phyloP scores from a whole-genome alignment of 495 filamentous ascomycete genomes.

The Xylaria intraflava region DNA sequence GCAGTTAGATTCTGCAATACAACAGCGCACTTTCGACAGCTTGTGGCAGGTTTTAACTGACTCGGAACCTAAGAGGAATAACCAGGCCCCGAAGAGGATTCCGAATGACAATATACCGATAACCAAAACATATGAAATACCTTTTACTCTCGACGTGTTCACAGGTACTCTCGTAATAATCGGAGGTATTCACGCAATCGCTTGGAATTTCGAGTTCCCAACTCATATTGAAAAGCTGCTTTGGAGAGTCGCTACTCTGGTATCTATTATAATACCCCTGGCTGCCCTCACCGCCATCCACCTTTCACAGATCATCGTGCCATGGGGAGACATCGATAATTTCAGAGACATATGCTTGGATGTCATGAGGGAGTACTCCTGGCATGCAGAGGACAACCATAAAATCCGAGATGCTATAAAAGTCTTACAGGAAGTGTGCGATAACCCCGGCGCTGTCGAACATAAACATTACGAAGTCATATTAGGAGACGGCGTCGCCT shows the following conservation, averaged over 20 bases:
- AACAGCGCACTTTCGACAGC: not conserved
- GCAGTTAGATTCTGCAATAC: not conserved
- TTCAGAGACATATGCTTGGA: not conserved
- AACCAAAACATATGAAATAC: not conserved
- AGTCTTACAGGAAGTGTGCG: not conserved
- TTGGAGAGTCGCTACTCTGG: constrained; percentile 23
- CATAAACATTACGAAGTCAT: not conserved
- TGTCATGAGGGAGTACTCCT: constrained; percentile 6
- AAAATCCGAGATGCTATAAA: not conserved
- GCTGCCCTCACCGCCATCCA: not conserved
- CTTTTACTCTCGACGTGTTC: constrained; percentile 1
- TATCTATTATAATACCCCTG: not conserved
- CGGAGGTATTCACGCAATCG: constrained; percentile 29
- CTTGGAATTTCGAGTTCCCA: constrained; percentile 38
- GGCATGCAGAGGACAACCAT: not conserved
- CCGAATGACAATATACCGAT: constrained; percentile 3
- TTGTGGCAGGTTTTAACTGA: not conserved
- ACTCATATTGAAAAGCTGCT: constrained; percentile 25
- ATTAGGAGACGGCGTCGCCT: not conserved
- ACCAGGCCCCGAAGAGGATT: not conserved
- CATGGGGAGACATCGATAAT: not conserved
- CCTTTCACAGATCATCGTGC: not conserved
- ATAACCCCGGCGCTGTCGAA: not conserved
- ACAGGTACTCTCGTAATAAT: constrained; percentile 14
- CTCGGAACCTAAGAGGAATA: not conserved